Conservation (phyloP, 2,329 filamentous ascomycete genomes). For the Aspergillus japonicus region DNA sequence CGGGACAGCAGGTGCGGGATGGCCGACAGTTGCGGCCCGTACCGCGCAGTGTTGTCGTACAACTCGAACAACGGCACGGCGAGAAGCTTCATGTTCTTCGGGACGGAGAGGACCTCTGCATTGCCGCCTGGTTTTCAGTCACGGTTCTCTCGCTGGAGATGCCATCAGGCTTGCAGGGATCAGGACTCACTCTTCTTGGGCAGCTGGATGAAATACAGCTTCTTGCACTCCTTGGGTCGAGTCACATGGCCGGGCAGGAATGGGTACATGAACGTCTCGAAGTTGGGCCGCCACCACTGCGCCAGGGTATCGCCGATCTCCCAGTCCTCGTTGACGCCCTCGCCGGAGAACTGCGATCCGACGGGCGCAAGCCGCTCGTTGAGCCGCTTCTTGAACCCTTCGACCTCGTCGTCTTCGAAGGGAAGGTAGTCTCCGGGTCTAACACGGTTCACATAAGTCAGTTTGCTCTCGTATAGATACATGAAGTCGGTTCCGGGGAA, state of each 20-base stretch:
- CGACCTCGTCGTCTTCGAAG: conserved; percentile 81
- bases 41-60: conserved; percentile 93
- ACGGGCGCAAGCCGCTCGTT: conserved; percentile 93
- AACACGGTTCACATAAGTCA: conserved; percentile 3
- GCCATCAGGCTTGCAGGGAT: background rate
- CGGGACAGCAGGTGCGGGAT: conserved; percentile 92
- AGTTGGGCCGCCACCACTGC: conserved; percentile 98
- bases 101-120: conserved; percentile 87
- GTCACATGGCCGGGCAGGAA: conserved; percentile 96
- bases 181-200: conserved; percentile 76
- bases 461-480: background rate
- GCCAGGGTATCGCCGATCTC: conserved; percentile 90
- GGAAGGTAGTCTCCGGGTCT: conserved; percentile 89
- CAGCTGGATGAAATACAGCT: conserved; percentile 94
- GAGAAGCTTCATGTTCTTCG: conserved; percentile 99
- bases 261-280: conserved; percentile 99
- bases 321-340: conserved; percentile 91
- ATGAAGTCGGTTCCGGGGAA: background rate
- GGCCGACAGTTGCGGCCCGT: conserved; percentile 92
- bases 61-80: conserved; percentile 96
- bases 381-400: conserved; percentile 89
- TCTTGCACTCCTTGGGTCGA: conserved; percentile 97
- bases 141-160: background rate
- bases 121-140: background rate
- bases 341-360: conserved; percentile 75